Evolutionary conservation across 2,329 filamentous ascomycete genomes (phyloP), one percentile per base, ranked within the genome.

Genomic region (Diplodia sapinea): DNA sequence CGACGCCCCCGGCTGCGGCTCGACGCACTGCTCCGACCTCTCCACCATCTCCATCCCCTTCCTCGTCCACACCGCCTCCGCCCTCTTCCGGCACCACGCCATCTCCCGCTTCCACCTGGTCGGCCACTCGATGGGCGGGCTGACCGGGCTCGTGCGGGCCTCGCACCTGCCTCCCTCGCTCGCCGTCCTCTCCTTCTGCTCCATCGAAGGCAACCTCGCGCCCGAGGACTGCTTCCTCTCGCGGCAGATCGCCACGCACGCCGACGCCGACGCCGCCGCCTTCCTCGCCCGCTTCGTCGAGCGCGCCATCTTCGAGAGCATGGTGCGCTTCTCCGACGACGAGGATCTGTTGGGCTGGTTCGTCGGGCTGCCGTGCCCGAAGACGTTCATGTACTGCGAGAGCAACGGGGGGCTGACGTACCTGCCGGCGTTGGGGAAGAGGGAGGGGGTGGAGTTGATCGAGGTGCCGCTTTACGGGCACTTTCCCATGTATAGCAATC

Each of bases 81-180:
- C 61, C 36, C 65, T 75, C 1, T 65, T 74, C 1, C 13, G 55
- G 20, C 67, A 70, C 63, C 61, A 68, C 59, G 17, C 52, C 0
- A 65, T 73, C 26, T 13, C 15, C 1, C 40, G 64, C n/a, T 71
- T 72, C 29, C 73, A 74, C 67, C 66, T 75, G 23, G 69, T 74
- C n/a, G 73, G 73, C 0, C 73, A 75, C 66, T 75, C 73, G 17
- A 74, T 75, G 73, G 72, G 73, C 33, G 73, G 73, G 7, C 68
- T 74, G 6, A 71, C 70, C 0, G 72, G 64, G 4, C 49, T 74
- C 11, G 38, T 70, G 11, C 70, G 74, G 4, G 73, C 72, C 6
- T n/a, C 40, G 40, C 65, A 65, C 2, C 50, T 54, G 11, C 17
- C 7, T 0, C 15, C 0, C 15, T 69, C 68, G 0, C 33, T 29